These are phyloP conservation scores for Suhomyces kunorum DNA, from an alignment of 1,139 yeast genomes.

Conservation along the genomic window DNA sequence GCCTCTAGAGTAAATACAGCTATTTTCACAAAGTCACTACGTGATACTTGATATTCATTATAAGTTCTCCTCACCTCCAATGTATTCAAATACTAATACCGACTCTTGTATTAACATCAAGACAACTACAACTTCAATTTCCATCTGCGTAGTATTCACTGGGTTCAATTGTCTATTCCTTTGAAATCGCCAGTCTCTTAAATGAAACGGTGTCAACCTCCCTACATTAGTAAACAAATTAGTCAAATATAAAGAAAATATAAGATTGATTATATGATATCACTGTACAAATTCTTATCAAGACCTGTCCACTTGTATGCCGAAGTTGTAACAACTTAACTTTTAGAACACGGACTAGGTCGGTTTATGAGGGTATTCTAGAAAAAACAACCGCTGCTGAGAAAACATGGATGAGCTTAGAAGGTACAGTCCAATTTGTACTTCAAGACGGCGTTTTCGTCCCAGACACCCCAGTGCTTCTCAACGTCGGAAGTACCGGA, in stretches of 20 bases:
- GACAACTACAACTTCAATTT: not conserved
- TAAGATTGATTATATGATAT: not conserved
- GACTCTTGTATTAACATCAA: too few species aligned
- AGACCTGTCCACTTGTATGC: slow-evolving; percentile 1
- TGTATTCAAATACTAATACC: too few species aligned
- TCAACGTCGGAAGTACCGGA: slow-evolving; percentile 85
- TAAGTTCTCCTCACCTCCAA: too few species aligned
- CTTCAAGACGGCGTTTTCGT: slow-evolving; percentile 55
- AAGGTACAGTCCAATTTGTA: slow-evolving; percentile 62
- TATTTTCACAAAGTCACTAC: too few species aligned
- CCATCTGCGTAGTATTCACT: too few species aligned
- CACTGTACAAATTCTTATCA: not conserved
- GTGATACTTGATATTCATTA: too few species aligned
- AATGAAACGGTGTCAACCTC: too few species aligned
- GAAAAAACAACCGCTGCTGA: not conserved
- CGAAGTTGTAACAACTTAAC: slow-evolving; percentile 5
- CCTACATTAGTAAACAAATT: not conserved
- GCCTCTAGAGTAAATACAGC: too few species aligned
- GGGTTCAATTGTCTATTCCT: too few species aligned
- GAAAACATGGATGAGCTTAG: slow-evolving; percentile 6
- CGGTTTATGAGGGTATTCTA: slow-evolving; percentile 3
- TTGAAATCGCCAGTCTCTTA: too few species aligned
- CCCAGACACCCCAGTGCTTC: slow-evolving; percentile 91
- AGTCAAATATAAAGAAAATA: not conserved
- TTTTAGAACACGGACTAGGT: slow-evolving; percentile 1